A percentile compares a stretch with the other conserved stretches of the same genome.
Evolutionary conservation across 2,329 filamentous ascomycete genomes (phyloP).

Genomic region (Ascochyta lentis): DNA sequence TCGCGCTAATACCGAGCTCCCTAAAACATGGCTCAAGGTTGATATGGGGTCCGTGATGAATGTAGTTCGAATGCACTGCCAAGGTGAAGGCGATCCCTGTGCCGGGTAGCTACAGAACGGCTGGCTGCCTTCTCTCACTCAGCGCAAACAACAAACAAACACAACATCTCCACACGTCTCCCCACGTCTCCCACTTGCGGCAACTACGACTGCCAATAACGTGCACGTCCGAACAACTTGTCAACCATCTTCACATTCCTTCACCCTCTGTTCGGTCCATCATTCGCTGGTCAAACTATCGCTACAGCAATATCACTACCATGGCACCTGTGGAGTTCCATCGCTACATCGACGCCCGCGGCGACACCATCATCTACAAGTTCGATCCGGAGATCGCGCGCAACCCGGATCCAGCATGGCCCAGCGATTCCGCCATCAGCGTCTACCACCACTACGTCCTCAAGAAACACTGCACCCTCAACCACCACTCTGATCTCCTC

Average conservation of each 20-base stretch:
- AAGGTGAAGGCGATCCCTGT: background rate
- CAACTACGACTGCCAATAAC: background rate
- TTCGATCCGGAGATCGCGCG: conserved; percentile 22
- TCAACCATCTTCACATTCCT: background rate
- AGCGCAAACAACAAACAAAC: too few relatives aligned
- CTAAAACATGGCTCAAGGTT: too few relatives aligned
- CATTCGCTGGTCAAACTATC: background rate
- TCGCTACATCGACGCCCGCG: conserved; percentile 21
- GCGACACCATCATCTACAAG: conserved; percentile 23
- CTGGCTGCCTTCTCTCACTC: background rate
- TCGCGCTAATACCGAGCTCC: too few relatives aligned
- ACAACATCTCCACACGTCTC: background rate
- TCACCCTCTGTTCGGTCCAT: background rate
- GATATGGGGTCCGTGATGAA: too few relatives aligned
- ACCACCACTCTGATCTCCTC: conserved; percentile 17
- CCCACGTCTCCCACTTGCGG: background rate
- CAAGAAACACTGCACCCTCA: background rate
- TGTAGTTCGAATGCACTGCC: background rate
- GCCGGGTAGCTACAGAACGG: background rate
- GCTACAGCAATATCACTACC: background rate
- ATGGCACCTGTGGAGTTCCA: conserved; percentile 20
- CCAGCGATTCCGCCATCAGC: conserved; percentile 15
- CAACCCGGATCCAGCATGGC: conserved; percentile 1
- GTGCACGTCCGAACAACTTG: background rate
- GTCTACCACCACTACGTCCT: conserved; percentile 21